Conservation (phyloP, 2,329 filamentous ascomycete genomes). For the Aspergillus caelatus region DNA sequence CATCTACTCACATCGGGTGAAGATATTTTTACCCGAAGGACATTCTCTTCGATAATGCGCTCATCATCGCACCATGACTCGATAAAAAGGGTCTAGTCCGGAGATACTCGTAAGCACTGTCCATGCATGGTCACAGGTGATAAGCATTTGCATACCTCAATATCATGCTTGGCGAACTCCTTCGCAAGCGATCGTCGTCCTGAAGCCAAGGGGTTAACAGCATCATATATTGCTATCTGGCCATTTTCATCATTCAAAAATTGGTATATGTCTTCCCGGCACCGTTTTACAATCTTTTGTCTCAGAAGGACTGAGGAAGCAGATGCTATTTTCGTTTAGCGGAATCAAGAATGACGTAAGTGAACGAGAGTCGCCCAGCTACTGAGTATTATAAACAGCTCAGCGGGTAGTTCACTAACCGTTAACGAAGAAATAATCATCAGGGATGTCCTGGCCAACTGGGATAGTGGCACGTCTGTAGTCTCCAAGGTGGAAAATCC, state of each 20-base stretch:
- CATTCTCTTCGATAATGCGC: conserved; percentile 92
- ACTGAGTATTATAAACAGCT: neutral
- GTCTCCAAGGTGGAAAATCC: conserved; percentile 95
- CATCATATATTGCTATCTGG: conserved; percentile 97
- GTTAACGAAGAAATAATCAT: conserved; percentile 97
- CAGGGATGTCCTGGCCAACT: conserved; percentile 79
- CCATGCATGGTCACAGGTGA: neutral
- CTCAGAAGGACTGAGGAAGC: conserved; percentile 89
- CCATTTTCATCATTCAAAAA: conserved; percentile 97
- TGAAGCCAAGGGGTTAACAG: conserved; percentile 86
- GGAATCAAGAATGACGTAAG: neutral
- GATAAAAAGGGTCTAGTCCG: conserved; percentile 83
- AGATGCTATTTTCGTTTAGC: conserved; percentile 57
- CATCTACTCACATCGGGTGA: conserved; percentile 78
- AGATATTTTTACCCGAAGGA: conserved; percentile 94
- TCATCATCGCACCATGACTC: conserved; percentile 95
- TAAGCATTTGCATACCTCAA: conserved; percentile 62
- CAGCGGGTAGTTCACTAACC: conserved; percentile 43
- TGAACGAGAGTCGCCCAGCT: neutral
- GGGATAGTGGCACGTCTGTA: conserved; percentile 92
- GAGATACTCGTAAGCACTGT: neutral
- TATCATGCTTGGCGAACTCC: conserved; percentile 96
- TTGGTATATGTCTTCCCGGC: conserved; percentile 92
- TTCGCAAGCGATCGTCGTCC: conserved; percentile 85
- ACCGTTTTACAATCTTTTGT: conserved; percentile 97